Conservation (phyloP, 1,284 basidiomycete genomes). For the Trametes versicolor region DNA sequence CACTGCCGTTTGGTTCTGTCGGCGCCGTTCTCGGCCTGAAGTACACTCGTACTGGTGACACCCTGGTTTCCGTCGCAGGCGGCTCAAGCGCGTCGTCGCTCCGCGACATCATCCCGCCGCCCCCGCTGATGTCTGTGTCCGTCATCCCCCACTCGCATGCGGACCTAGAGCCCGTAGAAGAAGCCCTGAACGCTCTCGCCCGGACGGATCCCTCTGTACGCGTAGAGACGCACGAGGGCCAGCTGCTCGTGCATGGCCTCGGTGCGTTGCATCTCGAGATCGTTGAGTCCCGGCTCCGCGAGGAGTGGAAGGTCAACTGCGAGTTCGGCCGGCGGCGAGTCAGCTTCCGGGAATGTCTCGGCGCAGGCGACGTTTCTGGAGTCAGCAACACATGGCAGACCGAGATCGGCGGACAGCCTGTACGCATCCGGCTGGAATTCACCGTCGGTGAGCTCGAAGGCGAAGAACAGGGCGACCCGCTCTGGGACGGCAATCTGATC, state of each 20-base stretch:
- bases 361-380: conserved; percentile 44
- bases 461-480: conserved; percentile 67
- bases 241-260: conserved; percentile 85
- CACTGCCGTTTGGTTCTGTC: conserved; percentile 83
- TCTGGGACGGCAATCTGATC: conserved; percentile 81
- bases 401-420: conserved; percentile 64
- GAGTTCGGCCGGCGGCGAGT: conserved; percentile 83
- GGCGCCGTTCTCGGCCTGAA: conserved; percentile 88
- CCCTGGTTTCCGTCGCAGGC: conserved; percentile 65
- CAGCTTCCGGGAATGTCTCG: conserved; percentile 81
- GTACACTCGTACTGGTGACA: conserved; percentile 90
- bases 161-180: conserved; percentile 79
- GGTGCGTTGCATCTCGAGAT: conserved; percentile 91
- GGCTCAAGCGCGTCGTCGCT: conserved; percentile 53
- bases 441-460: conserved; percentile 61
- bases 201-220: conserved; percentile 90
- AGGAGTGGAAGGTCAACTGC: conserved; percentile 85
- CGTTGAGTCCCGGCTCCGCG: conserved; percentile 78
- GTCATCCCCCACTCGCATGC: conserved; percentile 86
- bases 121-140: conserved; percentile 81
- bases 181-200: conserved; percentile 78
- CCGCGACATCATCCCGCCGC: conserved; percentile 76
- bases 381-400: conserved; percentile 62
- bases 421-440: conserved; percentile 59
- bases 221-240: conserved; percentile 81